Percentiles rank a stretch among this genome's conserved stretches.
These are phyloP conservation scores for Pseudogymnoascus sp. DNA, from an alignment of 2,329 filamentous ascomycete species.

Conservation along the genomic window DNA sequence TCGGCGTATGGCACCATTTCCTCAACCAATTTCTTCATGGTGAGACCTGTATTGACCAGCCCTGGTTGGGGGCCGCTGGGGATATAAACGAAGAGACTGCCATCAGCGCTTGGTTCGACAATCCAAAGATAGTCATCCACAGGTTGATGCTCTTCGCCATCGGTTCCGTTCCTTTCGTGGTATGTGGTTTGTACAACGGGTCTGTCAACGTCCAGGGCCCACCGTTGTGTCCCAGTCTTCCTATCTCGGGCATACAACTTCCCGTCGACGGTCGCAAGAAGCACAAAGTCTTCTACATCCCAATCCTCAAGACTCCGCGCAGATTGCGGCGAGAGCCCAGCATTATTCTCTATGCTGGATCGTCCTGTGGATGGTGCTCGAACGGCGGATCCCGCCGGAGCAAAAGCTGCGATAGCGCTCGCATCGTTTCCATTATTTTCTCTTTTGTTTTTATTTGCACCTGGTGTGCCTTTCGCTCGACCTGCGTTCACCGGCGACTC, in stretches of 20 bases:
- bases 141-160: constrained; percentile 49
- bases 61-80: constrained; percentile 55
- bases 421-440: constrained; percentile 54
- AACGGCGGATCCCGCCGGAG: constrained; percentile 94
- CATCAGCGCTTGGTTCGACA: constrained; percentile 84
- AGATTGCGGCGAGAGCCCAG: constrained; percentile 66
- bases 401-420: constrained; percentile 96
- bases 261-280: constrained; percentile 99
- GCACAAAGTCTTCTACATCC: constrained; percentile 99
- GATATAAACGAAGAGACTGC: constrained; percentile 78
- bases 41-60: constrained; percentile 61
- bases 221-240: constrained; percentile 74
- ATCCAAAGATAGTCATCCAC: constrained; percentile 86
- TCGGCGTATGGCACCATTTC: constrained; percentile 71
- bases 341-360: constrained; percentile 46
- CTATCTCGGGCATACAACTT: constrained; percentile 87
- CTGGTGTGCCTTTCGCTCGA: constrained; percentile 28
- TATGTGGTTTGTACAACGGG: constrained; percentile 90
- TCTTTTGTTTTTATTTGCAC: constrained; percentile 22
- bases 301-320: constrained; percentile 98
- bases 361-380: constrained; percentile 78
- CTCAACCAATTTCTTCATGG: constrained; percentile 83
- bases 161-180: constrained; percentile 62
- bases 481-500: constrained; percentile 24
- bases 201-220: constrained; percentile 76